Evolutionary conservation across 139 green algal genomes (phyloP).

Genomic region (Deuterostichococcus epilithicus): DNA sequence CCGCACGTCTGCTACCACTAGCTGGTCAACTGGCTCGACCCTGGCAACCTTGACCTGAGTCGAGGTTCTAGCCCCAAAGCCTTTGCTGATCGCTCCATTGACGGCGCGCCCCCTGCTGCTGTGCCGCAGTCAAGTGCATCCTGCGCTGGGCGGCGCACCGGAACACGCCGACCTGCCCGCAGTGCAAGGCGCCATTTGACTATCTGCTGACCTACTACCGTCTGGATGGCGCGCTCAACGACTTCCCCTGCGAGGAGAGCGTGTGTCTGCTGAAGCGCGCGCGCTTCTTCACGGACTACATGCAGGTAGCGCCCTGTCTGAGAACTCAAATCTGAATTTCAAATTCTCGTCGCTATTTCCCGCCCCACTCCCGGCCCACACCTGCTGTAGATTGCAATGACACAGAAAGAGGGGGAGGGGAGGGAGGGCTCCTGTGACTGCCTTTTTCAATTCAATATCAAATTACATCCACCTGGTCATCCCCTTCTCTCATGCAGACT

Average conservation of each 20-base stretch:
- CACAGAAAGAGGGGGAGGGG: no score
- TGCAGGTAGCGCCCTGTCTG: no score
- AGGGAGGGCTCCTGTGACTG: neutral
- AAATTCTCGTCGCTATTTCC: neutral
- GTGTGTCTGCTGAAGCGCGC: constrained; percentile 76
- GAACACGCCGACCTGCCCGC: constrained; percentile 64
- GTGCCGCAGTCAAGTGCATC: constrained; percentile 65
- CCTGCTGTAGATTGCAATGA: neutral
- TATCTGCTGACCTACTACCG: constrained; percentile 31
- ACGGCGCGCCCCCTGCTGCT: neutral
- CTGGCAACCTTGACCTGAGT: no score
- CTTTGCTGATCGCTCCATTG: neutral
- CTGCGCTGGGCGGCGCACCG: constrained; percentile 71
- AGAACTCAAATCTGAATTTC: no score
- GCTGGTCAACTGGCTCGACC: constrained; percentile 59
- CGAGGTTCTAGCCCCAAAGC: no score
- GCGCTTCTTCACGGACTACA: constrained; percentile 67
- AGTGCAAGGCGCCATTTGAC: constrained; percentile 65
- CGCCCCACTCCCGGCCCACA: neutral
- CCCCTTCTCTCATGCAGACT: neutral
- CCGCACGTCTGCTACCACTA: constrained; percentile 48
- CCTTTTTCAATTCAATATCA: neutral
- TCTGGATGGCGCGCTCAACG: constrained; percentile 70
- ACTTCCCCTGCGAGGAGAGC: constrained; percentile 73
- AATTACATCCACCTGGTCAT: neutral